Evolutionary conservation across 495 filamentous ascomycete species (phyloP).

Genomic region (Tuber calosporum): DNA sequence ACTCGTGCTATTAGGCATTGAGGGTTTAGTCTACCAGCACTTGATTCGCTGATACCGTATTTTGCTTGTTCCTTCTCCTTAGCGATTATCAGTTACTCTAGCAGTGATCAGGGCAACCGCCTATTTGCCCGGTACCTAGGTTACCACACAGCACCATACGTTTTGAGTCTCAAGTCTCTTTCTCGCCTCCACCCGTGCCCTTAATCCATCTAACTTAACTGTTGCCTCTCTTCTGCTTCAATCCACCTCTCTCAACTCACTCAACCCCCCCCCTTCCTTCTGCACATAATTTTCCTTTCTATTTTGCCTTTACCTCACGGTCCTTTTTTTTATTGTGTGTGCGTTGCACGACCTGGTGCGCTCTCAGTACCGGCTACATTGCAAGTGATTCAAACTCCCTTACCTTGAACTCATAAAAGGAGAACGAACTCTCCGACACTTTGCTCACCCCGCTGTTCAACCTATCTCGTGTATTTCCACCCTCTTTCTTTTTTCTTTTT

Average conservation of each 20-base stretch:
- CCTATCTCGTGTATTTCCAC: conserved; percentile 31
- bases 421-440: conserved; percentile 32
- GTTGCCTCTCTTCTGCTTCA: background rate
- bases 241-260: conserved; percentile 35
- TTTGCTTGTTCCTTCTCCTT: background rate
- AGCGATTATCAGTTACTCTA: background rate
- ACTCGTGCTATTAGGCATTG: background rate
- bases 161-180: background rate
- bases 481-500: background rate
- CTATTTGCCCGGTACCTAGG: background rate
- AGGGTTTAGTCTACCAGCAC: background rate
- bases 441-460: conserved; percentile 43
- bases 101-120: background rate
- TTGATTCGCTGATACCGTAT: background rate
- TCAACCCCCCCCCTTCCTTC: conserved; percentile 21
- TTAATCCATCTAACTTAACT: background rate
- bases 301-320: conserved; percentile 18
- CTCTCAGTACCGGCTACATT: background rate
- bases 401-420: conserved; percentile 20
- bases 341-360: conserved; percentile 4
- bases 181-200: background rate
- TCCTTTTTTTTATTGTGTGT: conserved; percentile 31
- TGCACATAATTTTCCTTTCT: conserved; percentile 26
- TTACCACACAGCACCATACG: background rate
- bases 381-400: background rate